Evolutionary conservation across 192 early-diverging fungal genomes (phyloP).

Genomic region (Entomortierella chlamydospora): DNA sequence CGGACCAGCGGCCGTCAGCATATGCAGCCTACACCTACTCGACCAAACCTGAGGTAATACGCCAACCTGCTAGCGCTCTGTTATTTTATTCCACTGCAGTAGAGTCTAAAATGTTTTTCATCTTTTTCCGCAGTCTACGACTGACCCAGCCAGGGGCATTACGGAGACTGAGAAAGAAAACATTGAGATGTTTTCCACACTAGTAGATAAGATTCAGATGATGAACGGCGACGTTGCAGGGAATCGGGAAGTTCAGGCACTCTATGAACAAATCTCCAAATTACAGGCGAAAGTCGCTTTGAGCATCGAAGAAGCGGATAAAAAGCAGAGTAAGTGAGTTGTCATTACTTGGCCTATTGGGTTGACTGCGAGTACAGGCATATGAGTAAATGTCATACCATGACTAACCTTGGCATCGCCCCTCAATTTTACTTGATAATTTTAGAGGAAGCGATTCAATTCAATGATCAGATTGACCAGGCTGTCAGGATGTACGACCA

Average conservation of each 20-base stretch:
- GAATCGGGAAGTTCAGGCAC: conserved; percentile 82
- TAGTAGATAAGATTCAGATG: conserved; percentile 83
- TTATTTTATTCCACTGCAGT: background rate
- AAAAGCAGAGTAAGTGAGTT: conserved; percentile 78
- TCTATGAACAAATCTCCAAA: conserved; percentile 89
- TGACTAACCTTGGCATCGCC: background rate
- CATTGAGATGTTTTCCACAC: conserved; percentile 87
- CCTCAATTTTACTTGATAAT: background rate
- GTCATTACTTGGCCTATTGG: too few species aligned
- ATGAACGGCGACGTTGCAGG: conserved; percentile 82
- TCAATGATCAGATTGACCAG: conserved; percentile 84
- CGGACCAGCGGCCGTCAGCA: conserved; percentile 4
- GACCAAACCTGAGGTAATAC: conserved; percentile 25
- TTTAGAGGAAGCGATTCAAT: conserved; percentile 72
- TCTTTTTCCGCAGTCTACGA: conserved; percentile 12
- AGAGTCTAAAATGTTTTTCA: background rate
- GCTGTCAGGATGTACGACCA: conserved; percentile 90
- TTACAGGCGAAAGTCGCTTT: conserved; percentile 87
- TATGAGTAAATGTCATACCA: too few species aligned
- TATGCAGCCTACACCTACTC: conserved; percentile 38
- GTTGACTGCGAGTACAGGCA: too few species aligned
- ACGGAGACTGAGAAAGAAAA: conserved; percentile 86
- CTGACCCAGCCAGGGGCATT: conserved; percentile 68
- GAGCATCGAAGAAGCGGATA: conserved; percentile 77
- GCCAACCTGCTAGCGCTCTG: background rate